A percentile compares a stretch with the other conserved stretches of the same genome.
These are phyloP conservation scores for Volvox carteri DNA, from an alignment of 163 green algal species.

Conservation along the genomic window DNA sequence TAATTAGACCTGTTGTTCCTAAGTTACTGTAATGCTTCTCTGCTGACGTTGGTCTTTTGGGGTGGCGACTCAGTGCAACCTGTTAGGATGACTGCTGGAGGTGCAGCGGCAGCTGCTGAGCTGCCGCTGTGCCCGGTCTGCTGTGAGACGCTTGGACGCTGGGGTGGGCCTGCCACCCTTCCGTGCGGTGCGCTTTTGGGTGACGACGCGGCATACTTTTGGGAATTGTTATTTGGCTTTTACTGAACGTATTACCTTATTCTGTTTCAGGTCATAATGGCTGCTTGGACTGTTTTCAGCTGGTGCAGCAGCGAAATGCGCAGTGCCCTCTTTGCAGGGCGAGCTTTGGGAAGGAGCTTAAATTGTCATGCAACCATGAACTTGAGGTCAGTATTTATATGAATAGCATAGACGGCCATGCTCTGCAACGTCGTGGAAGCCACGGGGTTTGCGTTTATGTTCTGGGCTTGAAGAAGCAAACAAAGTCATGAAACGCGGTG, in stretches of 20 bases:
- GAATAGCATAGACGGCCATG: no score
- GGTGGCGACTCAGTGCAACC: no score
- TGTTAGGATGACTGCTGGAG: conserved; percentile 43
- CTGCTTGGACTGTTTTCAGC: conserved; percentile 78
- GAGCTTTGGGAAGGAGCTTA: conserved; percentile 64
- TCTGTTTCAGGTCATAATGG: conserved; percentile 80
- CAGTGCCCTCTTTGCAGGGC: conserved; percentile 81
- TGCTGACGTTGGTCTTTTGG: no score
- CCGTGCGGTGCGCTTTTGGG: conserved; percentile 74
- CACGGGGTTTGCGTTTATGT: no score
- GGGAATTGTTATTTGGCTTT: not conserved
- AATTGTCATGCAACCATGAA: conserved; percentile 74
- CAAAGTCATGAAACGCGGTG: no score
- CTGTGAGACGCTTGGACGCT: conserved; percentile 76
- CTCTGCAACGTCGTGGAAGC: no score
- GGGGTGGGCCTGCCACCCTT: conserved; percentile 77
- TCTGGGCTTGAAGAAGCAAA: no score
- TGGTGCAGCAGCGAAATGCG: conserved; percentile 69
- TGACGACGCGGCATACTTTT: not conserved
- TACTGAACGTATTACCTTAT: not conserved
- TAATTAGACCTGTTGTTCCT: no score
- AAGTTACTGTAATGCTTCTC: no score
- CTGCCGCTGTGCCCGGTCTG: conserved; percentile 73
- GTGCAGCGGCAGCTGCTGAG: conserved; percentile 40
- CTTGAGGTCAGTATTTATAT: conserved; percentile 60